Evolutionary conservation across 441 rosid species (phyloP).

Genomic region (Viola pubescens): DNA sequence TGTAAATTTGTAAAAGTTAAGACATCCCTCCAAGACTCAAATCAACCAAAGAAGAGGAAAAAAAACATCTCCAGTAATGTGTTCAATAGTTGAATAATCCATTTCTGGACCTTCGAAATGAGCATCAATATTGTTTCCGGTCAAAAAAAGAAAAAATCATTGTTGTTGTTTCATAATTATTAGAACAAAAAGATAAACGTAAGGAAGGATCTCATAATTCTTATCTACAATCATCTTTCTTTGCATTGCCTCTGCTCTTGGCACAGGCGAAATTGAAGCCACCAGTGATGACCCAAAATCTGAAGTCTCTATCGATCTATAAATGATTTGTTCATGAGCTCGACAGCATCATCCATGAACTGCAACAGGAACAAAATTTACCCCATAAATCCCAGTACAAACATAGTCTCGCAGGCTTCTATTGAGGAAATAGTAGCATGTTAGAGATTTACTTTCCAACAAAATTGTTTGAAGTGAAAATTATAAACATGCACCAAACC

Average conservation of each 20-base stretch:
- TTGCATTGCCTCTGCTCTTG: constrained; percentile 14
- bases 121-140: background rate
- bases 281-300: background rate
- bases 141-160: no score
- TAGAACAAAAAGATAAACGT: constrained; percentile 1
- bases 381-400: constrained; percentile 11
- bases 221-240: constrained; percentile 16
- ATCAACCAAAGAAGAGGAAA: no score
- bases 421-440: background rate
- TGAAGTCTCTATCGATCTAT: constrained; percentile 43
- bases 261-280: constrained; percentile 2
- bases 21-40: no score
- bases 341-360: constrained; percentile 84
- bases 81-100: no score
- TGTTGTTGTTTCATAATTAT: background rate
- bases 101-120: no score
- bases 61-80: no score
- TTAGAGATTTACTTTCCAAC: background rate
- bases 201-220: background rate
- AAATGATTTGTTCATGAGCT: constrained; percentile 82
- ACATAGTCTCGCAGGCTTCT: background rate
- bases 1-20: no score
- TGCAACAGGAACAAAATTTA: constrained; percentile 30
- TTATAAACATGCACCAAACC: background rate
- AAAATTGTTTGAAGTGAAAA: background rate